These are phyloP conservation scores for Berberis vulgaris DNA, from an alignment of 164 flowering plant genomes.

Conservation along the genomic window DNA sequence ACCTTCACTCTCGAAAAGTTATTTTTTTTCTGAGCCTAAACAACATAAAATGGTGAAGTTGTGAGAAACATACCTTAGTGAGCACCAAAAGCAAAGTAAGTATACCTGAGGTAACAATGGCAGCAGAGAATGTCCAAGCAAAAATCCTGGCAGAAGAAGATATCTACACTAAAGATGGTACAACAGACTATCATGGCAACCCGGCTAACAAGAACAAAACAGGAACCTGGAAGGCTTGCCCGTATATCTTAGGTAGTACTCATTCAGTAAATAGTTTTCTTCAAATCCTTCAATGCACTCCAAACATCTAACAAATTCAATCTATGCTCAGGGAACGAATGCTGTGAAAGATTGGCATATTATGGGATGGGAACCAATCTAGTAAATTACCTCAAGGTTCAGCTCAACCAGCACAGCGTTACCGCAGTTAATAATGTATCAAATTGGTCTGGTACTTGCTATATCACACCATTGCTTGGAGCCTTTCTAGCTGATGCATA, in stretches of 20 bases:
- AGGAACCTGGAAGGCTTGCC: constrained; percentile 76
- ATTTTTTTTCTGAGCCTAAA: too few species aligned
- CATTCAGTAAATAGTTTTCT: not conserved
- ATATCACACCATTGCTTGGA: constrained; percentile 32
- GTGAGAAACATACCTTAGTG: too few species aligned
- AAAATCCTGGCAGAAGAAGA: constrained; percentile 45
- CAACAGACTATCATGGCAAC: constrained; percentile 37
- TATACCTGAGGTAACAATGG: not conserved
- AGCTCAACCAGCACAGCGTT: constrained; percentile 24
- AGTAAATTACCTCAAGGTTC: constrained; percentile 23
- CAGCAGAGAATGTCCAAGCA: not conserved
- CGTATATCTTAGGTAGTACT: constrained; percentile 52
- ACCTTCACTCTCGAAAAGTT: too few species aligned
- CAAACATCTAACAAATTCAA: not conserved
- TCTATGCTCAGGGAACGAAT: constrained; percentile 30
- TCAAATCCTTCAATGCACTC: too few species aligned
- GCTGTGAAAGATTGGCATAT: constrained; percentile 40
- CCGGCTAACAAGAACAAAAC: constrained; percentile 52
- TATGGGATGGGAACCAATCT: constrained; percentile 41
- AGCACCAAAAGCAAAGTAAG: too few species aligned
- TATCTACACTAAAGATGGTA: constrained; percentile 65
- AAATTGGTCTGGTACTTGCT: constrained; percentile 42
- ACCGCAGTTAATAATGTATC: constrained; percentile 28
- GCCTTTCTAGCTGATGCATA: constrained; percentile 43
- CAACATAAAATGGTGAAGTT: too few species aligned